These are phyloP conservation scores for Macrocybe gigantea DNA, from an alignment of 768 basidiomycete species.

Conservation along the genomic window DNA sequence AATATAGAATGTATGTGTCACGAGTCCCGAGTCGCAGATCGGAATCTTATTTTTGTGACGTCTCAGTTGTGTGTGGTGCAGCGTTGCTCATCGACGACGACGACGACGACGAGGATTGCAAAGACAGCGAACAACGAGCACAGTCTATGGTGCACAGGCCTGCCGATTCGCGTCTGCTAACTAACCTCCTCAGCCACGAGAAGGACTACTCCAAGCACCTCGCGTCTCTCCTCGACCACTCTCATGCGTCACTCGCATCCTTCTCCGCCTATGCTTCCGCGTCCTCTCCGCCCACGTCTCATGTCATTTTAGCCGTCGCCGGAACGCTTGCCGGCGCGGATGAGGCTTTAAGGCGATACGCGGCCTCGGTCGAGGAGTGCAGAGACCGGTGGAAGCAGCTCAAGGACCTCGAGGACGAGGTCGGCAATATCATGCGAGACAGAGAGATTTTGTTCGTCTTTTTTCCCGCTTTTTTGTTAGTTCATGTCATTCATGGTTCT, in stretches of 20 bases:
- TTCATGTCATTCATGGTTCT: neutral
- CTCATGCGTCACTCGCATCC: constrained; percentile 55
- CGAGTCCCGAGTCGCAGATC: no score
- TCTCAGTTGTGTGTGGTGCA: no score
- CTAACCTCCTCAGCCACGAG: constrained; percentile 62
- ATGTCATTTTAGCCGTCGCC: constrained; percentile 51
- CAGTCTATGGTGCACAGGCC: constrained; percentile 12
- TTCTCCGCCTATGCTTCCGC: constrained; percentile 72
- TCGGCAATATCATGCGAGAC: constrained; percentile 64
- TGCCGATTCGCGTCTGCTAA: constrained; percentile 66
- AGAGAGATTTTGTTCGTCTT: constrained; percentile 72
- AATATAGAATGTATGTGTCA: no score
- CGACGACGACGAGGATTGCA: no score
- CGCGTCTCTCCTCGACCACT: constrained; percentile 47
- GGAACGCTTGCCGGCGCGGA: constrained; percentile 58
- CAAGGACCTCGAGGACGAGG: constrained; percentile 68
- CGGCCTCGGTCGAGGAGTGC: constrained; percentile 58
- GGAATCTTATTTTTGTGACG: no score
- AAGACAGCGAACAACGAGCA: no score
- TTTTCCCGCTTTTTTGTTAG: neutral
- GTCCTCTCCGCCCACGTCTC: constrained; percentile 48
- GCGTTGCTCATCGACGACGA: no score
- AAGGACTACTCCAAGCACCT: constrained; percentile 68
- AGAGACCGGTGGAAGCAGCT: constrained; percentile 52
- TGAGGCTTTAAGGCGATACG: constrained; percentile 61